Percentiles rank a stretch among this genome's conserved stretches.
These are phyloP conservation scores for Podila epicladia DNA, from an alignment of 192 early-diverging fungal species.

Conservation along the genomic window DNA sequence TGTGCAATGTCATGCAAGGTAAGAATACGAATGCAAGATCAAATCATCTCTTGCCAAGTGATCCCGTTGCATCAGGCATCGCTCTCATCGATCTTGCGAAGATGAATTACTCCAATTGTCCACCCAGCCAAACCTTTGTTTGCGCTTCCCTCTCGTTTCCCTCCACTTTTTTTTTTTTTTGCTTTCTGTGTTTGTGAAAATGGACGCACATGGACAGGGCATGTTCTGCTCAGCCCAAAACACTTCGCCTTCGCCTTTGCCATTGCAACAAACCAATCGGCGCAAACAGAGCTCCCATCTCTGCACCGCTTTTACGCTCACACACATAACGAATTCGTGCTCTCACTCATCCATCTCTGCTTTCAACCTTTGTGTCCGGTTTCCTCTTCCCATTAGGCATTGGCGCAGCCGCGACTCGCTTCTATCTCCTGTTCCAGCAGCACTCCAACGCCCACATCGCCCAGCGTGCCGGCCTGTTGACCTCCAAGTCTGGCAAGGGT, in stretches of 20 bases:
- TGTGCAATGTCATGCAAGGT: slow-evolving; percentile 75
- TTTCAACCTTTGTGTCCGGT: neutral
- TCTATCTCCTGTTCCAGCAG: slow-evolving; percentile 89
- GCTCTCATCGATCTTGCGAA: neutral
- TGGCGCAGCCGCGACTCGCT: slow-evolving; percentile 73
- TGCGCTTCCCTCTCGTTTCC: neutral
- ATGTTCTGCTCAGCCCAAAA: too few species aligned
- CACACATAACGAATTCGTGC: too few species aligned
- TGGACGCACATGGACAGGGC: too few species aligned
- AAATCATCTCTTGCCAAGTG: neutral
- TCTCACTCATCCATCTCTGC: too few species aligned
- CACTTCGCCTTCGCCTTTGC: too few species aligned
- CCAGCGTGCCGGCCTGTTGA: slow-evolving; percentile 61
- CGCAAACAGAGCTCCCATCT: too few species aligned
- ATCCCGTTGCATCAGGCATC: neutral
- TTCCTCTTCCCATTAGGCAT: slow-evolving; percentile 41
- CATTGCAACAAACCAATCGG: too few species aligned
- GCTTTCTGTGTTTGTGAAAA: neutral
- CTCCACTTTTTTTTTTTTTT: too few species aligned
- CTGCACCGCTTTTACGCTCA: too few species aligned
- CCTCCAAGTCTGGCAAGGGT: slow-evolving; percentile 32
- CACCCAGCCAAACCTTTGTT: neutral
- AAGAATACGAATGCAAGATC: slow-evolving; percentile 10
- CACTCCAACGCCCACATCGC: slow-evolving; percentile 72
- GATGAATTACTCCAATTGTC: neutral